A percentile compares a stretch with the other conserved stretches of the same genome.
phyloP scores from a whole-genome alignment of 164 flowering plant genomes.

The Buxus sempervirens region DNA sequence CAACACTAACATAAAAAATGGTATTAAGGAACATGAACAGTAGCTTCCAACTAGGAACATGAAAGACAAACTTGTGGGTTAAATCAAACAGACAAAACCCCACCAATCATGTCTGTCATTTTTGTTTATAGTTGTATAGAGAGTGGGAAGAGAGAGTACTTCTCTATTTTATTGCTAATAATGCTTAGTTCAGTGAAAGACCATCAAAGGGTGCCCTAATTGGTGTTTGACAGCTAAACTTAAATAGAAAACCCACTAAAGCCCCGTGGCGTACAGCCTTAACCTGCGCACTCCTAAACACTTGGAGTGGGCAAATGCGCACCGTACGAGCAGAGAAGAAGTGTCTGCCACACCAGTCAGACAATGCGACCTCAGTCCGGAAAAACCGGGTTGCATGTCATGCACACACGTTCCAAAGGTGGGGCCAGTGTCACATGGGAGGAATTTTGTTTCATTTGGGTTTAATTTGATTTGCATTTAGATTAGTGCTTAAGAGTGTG shows the following conservation, averaged over 20 bases:
- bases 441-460: not conserved
- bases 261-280: too few relatives aligned
- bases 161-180: not conserved
- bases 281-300: slow-evolving; percentile 1
- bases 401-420: slow-evolving; percentile 23
- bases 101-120: slow-evolving; percentile 27
- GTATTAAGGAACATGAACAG: not conserved
- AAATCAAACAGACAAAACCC: slow-evolving; percentile 30
- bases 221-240: slow-evolving; percentile 29
- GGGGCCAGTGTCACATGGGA: slow-evolving; percentile 46
- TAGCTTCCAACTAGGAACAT: not conserved
- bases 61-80: slow-evolving; percentile 39
- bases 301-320: too few relatives aligned
- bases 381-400: slow-evolving; percentile 38
- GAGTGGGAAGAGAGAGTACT: slow-evolving; percentile 17
- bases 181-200: not conserved
- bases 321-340: slow-evolving; percentile 10
- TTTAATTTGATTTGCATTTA: slow-evolving; percentile 8
- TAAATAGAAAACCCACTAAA: slow-evolving; percentile 1
- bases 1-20: too few relatives aligned
- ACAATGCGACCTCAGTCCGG: slow-evolving; percentile 49
- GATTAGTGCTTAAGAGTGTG: not conserved
- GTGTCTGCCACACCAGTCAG: slow-evolving; percentile 24
- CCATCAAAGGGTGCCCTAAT: not conserved
- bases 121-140: not conserved